Evolutionary conservation across 2,329 filamentous ascomycete species (phyloP).

Genomic region (Neonectria punicea): DNA sequence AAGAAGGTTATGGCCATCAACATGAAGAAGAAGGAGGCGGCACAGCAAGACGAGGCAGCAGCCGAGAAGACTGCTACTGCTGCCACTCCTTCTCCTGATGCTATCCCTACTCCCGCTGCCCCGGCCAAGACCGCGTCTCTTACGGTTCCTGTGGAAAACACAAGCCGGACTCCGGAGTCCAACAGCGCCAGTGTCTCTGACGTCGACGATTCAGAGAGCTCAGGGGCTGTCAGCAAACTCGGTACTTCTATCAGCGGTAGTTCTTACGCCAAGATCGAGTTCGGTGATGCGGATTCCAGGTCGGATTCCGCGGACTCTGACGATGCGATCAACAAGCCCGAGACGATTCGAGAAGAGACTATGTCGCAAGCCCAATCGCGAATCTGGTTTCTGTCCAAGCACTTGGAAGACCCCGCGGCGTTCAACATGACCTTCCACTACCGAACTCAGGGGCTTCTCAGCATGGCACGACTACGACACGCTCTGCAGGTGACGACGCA

Average conservation of each 20-base stretch:
- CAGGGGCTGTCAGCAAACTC: neutral
- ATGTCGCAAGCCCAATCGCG: slow-evolving; percentile 23
- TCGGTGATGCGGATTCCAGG: neutral
- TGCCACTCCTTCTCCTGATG: neutral
- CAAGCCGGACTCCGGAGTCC: slow-evolving; percentile 1
- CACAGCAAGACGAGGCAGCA: neutral
- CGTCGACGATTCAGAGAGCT: slow-evolving; percentile 10
- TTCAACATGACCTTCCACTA: slow-evolving; percentile 27
- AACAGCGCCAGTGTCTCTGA: slow-evolving; percentile 13
- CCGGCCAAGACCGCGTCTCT: neutral
- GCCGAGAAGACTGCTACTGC: slow-evolving; percentile 4
- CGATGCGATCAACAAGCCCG: neutral
- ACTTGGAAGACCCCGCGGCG: slow-evolving; percentile 16
- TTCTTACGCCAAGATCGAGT: neutral
- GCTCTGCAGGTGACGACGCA: slow-evolving; percentile 26
- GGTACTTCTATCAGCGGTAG: slow-evolving; percentile 5
- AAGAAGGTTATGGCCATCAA: slow-evolving; percentile 22
- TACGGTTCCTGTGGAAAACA: neutral
- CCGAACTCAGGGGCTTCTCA: slow-evolving; percentile 21
- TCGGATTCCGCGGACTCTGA: slow-evolving; percentile 1
- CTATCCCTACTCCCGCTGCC: neutral
- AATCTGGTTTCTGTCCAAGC: slow-evolving; percentile 25
- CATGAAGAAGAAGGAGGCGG: slow-evolving; percentile 17
- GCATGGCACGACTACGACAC: slow-evolving; percentile 24
- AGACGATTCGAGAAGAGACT: slow-evolving; percentile 12